Conservation (phyloP, 331 rosid species). For the Acacia pycnantha region DNA sequence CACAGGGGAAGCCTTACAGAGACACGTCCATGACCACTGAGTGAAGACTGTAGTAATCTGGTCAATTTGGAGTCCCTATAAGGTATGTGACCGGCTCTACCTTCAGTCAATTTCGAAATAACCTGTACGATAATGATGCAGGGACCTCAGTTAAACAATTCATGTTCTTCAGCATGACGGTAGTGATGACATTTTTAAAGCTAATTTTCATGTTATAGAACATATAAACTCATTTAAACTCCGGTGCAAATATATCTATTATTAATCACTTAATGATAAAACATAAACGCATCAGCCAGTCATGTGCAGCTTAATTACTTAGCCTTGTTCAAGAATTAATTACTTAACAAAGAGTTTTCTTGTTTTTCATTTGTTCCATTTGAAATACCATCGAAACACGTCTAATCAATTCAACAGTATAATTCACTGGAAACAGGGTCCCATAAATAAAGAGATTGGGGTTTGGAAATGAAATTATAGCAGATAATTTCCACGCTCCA, state of each 20-base stretch:
- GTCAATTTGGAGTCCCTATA: slow-evolving; percentile 97
- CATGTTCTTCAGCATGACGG: background rate
- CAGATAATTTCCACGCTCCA: background rate
- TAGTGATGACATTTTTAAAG: background rate
- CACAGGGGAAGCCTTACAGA: slow-evolving; percentile 70
- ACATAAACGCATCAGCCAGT: background rate
- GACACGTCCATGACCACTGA: slow-evolving; percentile 97
- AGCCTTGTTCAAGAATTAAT: background rate
- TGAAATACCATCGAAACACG: background rate
- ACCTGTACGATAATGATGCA: slow-evolving; percentile 52
- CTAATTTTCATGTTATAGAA: background rate
- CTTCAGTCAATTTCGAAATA: slow-evolving; percentile 94
- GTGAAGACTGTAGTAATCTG: slow-evolving; percentile 91
- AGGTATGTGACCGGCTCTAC: slow-evolving; percentile 85
- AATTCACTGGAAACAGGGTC: background rate
- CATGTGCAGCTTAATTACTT: background rate
- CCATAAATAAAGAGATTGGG: background rate
- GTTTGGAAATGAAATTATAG: background rate
- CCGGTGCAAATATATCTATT: background rate
- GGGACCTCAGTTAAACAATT: background rate
- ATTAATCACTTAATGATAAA: background rate
- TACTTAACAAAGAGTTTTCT: no score
- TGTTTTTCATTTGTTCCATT: background rate
- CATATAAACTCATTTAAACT: background rate
- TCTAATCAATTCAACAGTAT: background rate